Percentiles rank a stretch among this genome's conserved stretches.
These are phyloP conservation scores for Lactarius pseudohatsudake DNA, from an alignment of 768 basidiomycete species.

Conservation along the genomic window DNA sequence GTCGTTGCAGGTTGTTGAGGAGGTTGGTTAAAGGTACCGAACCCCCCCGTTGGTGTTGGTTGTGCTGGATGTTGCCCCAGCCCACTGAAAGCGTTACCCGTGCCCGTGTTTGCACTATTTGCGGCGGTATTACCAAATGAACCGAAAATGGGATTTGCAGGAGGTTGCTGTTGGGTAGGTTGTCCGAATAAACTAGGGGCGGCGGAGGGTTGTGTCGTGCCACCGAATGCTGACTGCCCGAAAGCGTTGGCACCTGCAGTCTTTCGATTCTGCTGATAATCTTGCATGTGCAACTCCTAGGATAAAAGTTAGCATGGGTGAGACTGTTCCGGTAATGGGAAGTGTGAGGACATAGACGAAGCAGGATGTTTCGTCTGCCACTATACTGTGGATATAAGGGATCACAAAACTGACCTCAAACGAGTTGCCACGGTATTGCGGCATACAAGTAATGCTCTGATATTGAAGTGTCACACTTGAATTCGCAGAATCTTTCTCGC, in stretches of 20 bases:
- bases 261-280: slow-evolving; percentile 49
- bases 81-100: slow-evolving; percentile 35
- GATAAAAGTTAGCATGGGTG: not conserved
- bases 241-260: slow-evolving; percentile 39
- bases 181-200: slow-evolving; percentile 36
- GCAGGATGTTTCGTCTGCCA: not conserved
- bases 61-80: slow-evolving; percentile 29
- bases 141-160: slow-evolving; percentile 34
- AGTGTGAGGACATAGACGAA: slow-evolving; percentile 8
- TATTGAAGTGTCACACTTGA: slow-evolving; percentile 58
- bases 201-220: slow-evolving; percentile 31
- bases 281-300: slow-evolving; percentile 49
- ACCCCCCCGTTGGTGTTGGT: slow-evolving; percentile 28
- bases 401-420: slow-evolving; percentile 41
- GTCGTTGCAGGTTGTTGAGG: slow-evolving; percentile 34
- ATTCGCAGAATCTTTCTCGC: slow-evolving; percentile 64
- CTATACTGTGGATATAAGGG: slow-evolving; percentile 8
- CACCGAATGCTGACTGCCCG: slow-evolving; percentile 38
- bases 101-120: slow-evolving; percentile 29
- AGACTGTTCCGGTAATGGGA: not conserved
- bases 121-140: slow-evolving; percentile 33
- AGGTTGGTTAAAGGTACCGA: slow-evolving; percentile 34
- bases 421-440: slow-evolving; percentile 73
- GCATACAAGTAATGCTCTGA: slow-evolving; percentile 81
- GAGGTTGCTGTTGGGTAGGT: slow-evolving; percentile 34